Conservation (phyloP, 768 basidiomycete genomes). For the Boletus rubropictus region DNA sequence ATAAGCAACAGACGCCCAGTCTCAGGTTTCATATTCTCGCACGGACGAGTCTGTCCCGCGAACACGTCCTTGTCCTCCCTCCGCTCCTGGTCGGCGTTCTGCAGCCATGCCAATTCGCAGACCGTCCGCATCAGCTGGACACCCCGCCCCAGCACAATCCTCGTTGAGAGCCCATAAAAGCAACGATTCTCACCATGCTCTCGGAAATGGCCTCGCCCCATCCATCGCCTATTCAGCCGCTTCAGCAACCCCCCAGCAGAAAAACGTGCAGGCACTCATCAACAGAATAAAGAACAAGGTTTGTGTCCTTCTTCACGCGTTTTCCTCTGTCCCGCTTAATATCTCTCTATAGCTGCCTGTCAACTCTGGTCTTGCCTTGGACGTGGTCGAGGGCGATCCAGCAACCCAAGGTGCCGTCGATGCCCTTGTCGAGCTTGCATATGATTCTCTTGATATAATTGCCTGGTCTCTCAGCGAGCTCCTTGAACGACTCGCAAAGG, state of each 20-base stretch:
- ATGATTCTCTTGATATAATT: slow-evolving; percentile 74
- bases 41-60: slow-evolving; percentile 15
- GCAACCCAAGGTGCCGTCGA: slow-evolving; percentile 73
- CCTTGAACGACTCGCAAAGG: slow-evolving; percentile 73
- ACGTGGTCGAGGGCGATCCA: slow-evolving; percentile 68
- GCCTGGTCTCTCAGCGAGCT: slow-evolving; percentile 72
- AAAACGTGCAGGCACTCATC: slow-evolving; percentile 74
- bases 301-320: slow-evolving; percentile 12
- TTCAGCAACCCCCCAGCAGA: slow-evolving; percentile 64
- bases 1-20: slow-evolving; percentile 12
- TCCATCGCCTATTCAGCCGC: slow-evolving; percentile 35
- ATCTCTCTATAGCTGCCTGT: slow-evolving; percentile 63
- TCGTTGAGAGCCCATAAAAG: slow-evolving; percentile 52
- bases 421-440: slow-evolving; percentile 73
- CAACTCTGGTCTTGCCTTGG: slow-evolving; percentile 71
- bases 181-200: slow-evolving; percentile 53
- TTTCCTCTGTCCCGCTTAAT: not conserved
- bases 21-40: slow-evolving; percentile 15
- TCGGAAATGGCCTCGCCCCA: slow-evolving; percentile 29
- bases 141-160: slow-evolving; percentile 29
- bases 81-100: slow-evolving; percentile 22
- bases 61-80: slow-evolving; percentile 4
- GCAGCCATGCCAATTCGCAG: slow-evolving; percentile 48
- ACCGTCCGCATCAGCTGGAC: slow-evolving; percentile 54
- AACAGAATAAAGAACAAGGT: slow-evolving; percentile 80